Percentiles rank a stretch among this genome's conserved stretches.
phyloP scores from a whole-genome alignment of 192 early-diverging fungal species.

The Podila epicladia region DNA sequence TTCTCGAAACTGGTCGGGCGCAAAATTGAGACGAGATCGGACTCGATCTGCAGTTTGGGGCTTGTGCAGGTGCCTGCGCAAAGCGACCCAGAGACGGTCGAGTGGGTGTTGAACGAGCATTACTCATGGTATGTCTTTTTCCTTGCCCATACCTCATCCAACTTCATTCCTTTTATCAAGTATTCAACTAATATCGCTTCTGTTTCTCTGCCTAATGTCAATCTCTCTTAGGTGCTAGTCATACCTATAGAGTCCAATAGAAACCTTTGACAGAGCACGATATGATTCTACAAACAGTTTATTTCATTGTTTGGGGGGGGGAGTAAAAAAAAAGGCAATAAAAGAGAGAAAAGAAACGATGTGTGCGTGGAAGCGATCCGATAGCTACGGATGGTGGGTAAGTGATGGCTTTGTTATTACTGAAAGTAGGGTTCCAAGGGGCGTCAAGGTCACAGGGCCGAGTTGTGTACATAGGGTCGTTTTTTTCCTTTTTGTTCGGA shows the following conservation, averaged over 20 bases:
- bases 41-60: constrained; percentile 31
- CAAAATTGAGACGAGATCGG: constrained; percentile 9
- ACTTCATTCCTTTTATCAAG: neutral
- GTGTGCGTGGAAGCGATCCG: neutral
- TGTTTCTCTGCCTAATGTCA: no score
- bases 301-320: neutral
- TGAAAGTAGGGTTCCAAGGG: no score
- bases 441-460: no score
- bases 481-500: neutral
- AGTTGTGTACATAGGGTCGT: neutral
- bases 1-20: constrained; percentile 25
- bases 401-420: no score
- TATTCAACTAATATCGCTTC: no score
- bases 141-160: neutral
- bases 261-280: no score
- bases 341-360: neutral
- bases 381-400: neutral
- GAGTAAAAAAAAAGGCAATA: constrained; percentile 1
- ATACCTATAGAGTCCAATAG: no score
- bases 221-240: no score
- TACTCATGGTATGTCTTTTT: constrained; percentile 27
- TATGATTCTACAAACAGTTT: no score
- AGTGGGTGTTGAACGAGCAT: constrained; percentile 37
- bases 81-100: neutral
- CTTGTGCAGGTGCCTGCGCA: constrained; percentile 17